Evolutionary conservation across 371 early-diverging fungal genomes (phyloP).

Genomic region (Conidiobolus incongruus): DNA sequence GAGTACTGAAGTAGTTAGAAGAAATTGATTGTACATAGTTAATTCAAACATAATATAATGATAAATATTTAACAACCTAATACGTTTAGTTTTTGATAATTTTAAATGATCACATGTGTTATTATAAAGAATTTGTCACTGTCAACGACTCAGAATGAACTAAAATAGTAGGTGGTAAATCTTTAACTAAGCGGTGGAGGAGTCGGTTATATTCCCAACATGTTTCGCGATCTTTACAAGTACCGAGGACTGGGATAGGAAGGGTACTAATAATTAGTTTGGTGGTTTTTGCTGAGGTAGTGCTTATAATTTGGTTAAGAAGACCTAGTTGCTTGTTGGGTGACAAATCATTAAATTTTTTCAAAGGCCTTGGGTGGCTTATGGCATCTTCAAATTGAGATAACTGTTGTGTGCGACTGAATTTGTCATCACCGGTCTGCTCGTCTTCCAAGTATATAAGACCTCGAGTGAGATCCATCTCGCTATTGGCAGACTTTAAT

Average conservation of each 20-base stretch:
- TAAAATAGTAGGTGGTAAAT: conserved; percentile 23
- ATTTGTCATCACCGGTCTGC: neutral
- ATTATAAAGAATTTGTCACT: conserved; percentile 26
- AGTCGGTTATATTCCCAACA: conserved; percentile 17
- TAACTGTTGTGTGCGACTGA: neutral
- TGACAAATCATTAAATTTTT: conserved; percentile 23
- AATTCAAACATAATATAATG: too few relatives aligned
- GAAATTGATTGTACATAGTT: too few relatives aligned
- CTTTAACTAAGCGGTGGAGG: conserved; percentile 17
- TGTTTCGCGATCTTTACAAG: conserved; percentile 11
- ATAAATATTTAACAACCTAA: too few relatives aligned
- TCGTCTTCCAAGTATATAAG: neutral
- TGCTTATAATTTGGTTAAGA: conserved; percentile 26
- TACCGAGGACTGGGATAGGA: conserved; percentile 25
- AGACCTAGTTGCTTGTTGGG: conserved; percentile 19
- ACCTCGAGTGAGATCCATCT: neutral
- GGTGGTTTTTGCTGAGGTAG: conserved; percentile 15
- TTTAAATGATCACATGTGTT: too few relatives aligned
- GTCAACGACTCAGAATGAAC: conserved; percentile 29
- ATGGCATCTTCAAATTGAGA: neutral
- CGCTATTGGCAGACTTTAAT: neutral
- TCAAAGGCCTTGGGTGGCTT: neutral
- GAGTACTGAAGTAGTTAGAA: too few relatives aligned
- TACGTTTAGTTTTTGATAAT: too few relatives aligned
- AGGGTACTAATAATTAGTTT: conserved; percentile 27